These are phyloP conservation scores for Candida arabinofermentans DNA, from an alignment of 805 yeast genomes.

Conservation along the genomic window DNA sequence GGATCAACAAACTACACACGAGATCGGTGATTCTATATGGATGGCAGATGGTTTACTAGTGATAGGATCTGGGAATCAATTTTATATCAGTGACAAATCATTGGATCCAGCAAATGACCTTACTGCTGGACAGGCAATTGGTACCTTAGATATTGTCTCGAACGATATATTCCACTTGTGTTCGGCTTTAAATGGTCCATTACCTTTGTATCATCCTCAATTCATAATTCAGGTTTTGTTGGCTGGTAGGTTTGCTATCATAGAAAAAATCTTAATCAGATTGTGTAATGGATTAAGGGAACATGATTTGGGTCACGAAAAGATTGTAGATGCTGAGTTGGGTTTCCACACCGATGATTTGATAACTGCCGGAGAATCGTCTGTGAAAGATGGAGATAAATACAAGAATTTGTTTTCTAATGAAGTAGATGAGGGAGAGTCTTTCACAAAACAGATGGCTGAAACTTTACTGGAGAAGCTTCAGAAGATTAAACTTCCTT, in stretches of 20 bases:
- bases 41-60: slow-evolving; percentile 72
- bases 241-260: slow-evolving; percentile 53
- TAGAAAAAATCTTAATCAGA: slow-evolving; percentile 50
- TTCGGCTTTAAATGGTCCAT: slow-evolving; percentile 78
- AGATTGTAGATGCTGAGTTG: slow-evolving; percentile 21
- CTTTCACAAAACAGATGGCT: slow-evolving; percentile 30
- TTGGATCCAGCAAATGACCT: slow-evolving; percentile 50
- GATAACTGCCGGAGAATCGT: slow-evolving; percentile 4
- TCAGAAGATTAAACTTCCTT: slow-evolving; percentile 65
- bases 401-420: slow-evolving; percentile 26
- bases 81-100: slow-evolving; percentile 72
- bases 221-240: slow-evolving; percentile 71
- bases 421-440: slow-evolving; percentile 20
- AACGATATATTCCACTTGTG: slow-evolving; percentile 65
- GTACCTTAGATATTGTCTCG: slow-evolving; percentile 52
- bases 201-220: slow-evolving; percentile 91
- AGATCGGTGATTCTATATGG: slow-evolving; percentile 90
- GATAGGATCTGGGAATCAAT: slow-evolving; percentile 85
- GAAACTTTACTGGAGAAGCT: slow-evolving; percentile 54
- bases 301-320: slow-evolving; percentile 35
- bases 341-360: slow-evolving; percentile 18
- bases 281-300: slow-evolving; percentile 54
- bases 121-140: slow-evolving; percentile 50
- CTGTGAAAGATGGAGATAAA: not conserved
- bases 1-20: slow-evolving; percentile 73